Evolutionary conservation across 371 early-diverging fungal species (phyloP).

Genomic region (Nematocida sp.): DNA sequence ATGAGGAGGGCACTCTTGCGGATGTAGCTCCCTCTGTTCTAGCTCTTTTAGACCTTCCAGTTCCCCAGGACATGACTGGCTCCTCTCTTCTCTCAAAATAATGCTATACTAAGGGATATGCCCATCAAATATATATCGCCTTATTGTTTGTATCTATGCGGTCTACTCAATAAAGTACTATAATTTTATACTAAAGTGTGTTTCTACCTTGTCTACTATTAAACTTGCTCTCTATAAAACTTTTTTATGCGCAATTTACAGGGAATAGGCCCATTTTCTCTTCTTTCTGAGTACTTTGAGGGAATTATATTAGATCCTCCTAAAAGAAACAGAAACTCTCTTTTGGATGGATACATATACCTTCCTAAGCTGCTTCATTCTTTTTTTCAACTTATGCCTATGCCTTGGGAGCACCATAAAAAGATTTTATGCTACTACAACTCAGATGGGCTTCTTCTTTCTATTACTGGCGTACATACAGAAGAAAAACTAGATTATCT

Average conservation of each 20-base stretch:
- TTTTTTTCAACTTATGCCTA: constrained; percentile 92
- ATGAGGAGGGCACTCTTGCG: constrained; percentile 71
- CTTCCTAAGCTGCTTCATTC: constrained; percentile 13
- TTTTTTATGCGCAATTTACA: background rate
- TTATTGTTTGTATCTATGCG: background rate
- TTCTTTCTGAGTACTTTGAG: constrained; percentile 37
- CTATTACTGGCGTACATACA: background rate
- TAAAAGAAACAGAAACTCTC: constrained; percentile 6
- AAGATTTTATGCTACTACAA: constrained; percentile 23
- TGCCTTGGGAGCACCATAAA: constrained; percentile 90
- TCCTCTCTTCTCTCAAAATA: constrained; percentile 20
- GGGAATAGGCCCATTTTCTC: background rate
- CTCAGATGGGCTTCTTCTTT: constrained; percentile 31
- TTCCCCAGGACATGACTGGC: constrained; percentile 95
- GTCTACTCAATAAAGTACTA: background rate
- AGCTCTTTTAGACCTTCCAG: constrained; percentile 77
- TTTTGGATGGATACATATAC: constrained; percentile 1
- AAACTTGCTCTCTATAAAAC: background rate
- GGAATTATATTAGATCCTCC: constrained; percentile 42
- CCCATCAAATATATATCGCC: too few species aligned
- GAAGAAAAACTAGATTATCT: constrained; percentile 36
- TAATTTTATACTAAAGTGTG: background rate
- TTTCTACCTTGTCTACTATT: background rate
- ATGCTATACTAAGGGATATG: background rate
- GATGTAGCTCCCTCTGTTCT: constrained; percentile 97